phyloP scores from a whole-genome alignment of 306 rosid species.

The Citrullus colocynthis region DNA sequence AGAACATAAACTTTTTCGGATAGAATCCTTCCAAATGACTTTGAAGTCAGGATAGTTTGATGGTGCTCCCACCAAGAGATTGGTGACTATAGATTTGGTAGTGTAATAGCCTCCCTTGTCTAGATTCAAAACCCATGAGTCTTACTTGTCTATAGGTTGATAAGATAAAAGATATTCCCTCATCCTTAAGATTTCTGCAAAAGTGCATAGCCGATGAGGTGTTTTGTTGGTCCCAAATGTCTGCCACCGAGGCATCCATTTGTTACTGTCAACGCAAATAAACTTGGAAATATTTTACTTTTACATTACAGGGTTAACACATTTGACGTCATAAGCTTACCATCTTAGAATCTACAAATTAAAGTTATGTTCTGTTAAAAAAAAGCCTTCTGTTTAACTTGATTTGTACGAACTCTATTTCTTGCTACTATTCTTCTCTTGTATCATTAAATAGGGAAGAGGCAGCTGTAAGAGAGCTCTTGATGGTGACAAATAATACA shows the following conservation, averaged over 20 bases:
- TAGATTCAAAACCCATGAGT: neutral
- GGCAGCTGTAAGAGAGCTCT: constrained; percentile 71
- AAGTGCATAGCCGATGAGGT: neutral
- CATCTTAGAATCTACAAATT: neutral
- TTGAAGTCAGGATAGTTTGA: neutral
- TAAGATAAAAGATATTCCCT: neutral
- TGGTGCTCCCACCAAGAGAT: neutral
- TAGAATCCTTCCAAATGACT: neutral
- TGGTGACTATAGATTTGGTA: neutral
- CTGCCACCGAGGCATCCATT: neutral
- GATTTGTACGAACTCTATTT: neutral
- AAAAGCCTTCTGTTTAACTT: neutral
- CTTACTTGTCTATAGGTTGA: neutral
- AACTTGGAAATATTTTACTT: neutral
- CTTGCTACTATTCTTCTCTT: neutral
- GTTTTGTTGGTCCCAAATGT: neutral
- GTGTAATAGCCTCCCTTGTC: neutral
- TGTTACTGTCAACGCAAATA: neutral
- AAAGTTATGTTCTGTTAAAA: neutral
- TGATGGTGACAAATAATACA: constrained; percentile 62
- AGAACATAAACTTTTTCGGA: neutral
- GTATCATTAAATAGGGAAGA: constrained; percentile 58
- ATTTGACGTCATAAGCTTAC: neutral
- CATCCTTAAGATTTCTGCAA: neutral
- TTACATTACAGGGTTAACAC: neutral